Evolutionary conservation across 176 grass and related monocot species (phyloP).

Genomic region (Paspalum vaginatum): DNA sequence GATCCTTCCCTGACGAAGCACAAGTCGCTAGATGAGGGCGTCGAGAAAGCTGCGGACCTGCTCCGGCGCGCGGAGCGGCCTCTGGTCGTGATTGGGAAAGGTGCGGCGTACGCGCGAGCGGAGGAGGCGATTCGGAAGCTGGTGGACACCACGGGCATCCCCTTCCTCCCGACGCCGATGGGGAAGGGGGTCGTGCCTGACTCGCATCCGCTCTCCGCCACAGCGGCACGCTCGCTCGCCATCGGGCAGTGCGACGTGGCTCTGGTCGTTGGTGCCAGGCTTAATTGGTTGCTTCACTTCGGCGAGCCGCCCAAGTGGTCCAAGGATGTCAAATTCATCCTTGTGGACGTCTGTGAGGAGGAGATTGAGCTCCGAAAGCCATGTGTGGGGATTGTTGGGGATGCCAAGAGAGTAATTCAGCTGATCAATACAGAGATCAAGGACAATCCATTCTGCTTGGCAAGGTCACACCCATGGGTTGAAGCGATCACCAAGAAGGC

Average conservation of each 20-base stretch:
- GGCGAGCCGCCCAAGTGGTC: constrained; percentile 86
- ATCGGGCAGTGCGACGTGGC: constrained; percentile 82
- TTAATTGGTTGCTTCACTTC: constrained; percentile 96
- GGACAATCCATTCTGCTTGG: constrained; percentile 85
- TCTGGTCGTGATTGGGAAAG: constrained; percentile 83
- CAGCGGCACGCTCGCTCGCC: constrained; percentile 78
- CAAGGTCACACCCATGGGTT: constrained; percentile 75
- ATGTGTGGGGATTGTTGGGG: constrained; percentile 68
- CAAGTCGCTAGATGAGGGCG: constrained; percentile 39
- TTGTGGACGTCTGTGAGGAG: constrained; percentile 73
- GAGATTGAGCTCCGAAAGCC: constrained; percentile 91
- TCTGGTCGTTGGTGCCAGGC: constrained; percentile 71
- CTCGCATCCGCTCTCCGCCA: constrained; percentile 74
- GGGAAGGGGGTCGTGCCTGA: constrained; percentile 90
- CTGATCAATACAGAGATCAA: constrained; percentile 87
- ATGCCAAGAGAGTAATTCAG: constrained; percentile 66
- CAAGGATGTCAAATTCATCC: constrained; percentile 92
- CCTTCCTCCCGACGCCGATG: constrained; percentile 94
- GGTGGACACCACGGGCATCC: constrained; percentile 79
- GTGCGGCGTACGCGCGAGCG: constrained; percentile 69
- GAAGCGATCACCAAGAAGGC: constrained; percentile 81
- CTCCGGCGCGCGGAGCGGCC: constrained; percentile 73
- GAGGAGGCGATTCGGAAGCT: constrained; percentile 75
- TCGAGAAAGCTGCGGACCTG: constrained; percentile 59
- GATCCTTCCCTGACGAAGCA: constrained; percentile 36